These are phyloP conservation scores for Trametes punicea DNA, from an alignment of 768 basidiomycete genomes.

Conservation along the genomic window DNA sequence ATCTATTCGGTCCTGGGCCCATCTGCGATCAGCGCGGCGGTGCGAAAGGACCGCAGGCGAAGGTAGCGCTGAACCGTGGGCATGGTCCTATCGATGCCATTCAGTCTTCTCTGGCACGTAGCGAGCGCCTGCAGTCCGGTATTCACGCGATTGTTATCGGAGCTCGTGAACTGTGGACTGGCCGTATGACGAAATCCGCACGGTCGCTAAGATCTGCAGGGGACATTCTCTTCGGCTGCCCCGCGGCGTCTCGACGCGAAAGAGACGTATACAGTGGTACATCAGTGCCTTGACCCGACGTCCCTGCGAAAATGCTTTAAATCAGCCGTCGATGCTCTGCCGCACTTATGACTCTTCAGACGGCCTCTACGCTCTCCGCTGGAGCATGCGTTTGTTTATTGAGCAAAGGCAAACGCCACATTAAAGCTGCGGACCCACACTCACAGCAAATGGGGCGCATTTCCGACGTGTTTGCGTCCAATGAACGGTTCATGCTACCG, in stretches of 20 bases:
- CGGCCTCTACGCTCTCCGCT: not conserved
- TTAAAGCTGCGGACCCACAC: conserved; percentile 5
- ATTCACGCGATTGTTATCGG: conserved; percentile 12
- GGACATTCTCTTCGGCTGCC: conserved; percentile 8
- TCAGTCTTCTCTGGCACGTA: not conserved
- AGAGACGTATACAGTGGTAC: conserved; percentile 2
- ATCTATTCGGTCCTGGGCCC: conserved; percentile 2
- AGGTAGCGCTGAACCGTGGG: not conserved
- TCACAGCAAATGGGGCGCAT: not conserved
- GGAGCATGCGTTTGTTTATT: not conserved
- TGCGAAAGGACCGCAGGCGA: conserved; percentile 13
- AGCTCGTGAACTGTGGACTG: not conserved
- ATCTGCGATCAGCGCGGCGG: conserved; percentile 14
- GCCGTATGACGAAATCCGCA: not conserved
- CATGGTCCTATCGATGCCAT: conserved; percentile 4
- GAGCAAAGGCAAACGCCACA: conserved; percentile 13
- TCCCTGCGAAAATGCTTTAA: not conserved
- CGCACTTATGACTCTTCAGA: not conserved
- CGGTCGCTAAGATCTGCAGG: conserved; percentile 8
- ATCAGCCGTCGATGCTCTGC: not conserved
- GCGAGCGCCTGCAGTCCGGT: conserved; percentile 3
- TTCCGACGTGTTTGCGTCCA: not conserved
- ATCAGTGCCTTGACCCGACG: not conserved
- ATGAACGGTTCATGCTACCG: not conserved
- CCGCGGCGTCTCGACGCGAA: not conserved